Evolutionary conservation across 2,329 filamentous ascomycete genomes (phyloP).

Genomic region (Akanthomyces dipterigenus): DNA sequence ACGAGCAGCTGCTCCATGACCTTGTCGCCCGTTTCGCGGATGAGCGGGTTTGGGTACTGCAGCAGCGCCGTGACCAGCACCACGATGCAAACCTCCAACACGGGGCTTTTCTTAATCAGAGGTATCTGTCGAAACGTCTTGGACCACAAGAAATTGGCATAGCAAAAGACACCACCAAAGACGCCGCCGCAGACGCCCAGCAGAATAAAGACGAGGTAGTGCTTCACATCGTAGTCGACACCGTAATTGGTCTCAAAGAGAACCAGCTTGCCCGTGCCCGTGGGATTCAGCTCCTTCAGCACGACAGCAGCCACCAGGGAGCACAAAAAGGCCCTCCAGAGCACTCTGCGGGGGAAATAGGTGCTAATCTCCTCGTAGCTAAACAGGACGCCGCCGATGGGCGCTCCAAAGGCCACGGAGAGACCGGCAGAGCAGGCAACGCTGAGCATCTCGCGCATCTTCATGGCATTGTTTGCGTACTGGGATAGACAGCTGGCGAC

Average conservation of each 20-base stretch:
- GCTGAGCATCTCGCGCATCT: slow-evolving; percentile 87
- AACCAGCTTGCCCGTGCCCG: slow-evolving; percentile 90
- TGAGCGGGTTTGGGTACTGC: slow-evolving; percentile 94
- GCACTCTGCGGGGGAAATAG: slow-evolving; percentile 97
- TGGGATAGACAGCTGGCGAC: slow-evolving; percentile 69
- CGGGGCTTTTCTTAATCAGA: slow-evolving; percentile 55
- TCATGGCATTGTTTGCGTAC: slow-evolving; percentile 83
- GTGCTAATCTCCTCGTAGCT: slow-evolving; percentile 94
- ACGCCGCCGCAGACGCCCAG: slow-evolving; percentile 84
- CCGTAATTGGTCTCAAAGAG: slow-evolving; percentile 94
- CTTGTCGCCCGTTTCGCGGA: slow-evolving; percentile 86
- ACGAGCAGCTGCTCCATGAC: slow-evolving; percentile 87
- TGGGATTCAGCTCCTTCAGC: slow-evolving; percentile 87
- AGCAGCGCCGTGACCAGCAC: slow-evolving; percentile 77
- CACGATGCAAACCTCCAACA: slow-evolving; percentile 71
- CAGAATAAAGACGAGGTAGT: slow-evolving; percentile 78
- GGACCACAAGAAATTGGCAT: slow-evolving; percentile 85
- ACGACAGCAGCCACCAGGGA: slow-evolving; percentile 99
- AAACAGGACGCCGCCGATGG: slow-evolving; percentile 91
- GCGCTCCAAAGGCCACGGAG: slow-evolving; percentile 87
- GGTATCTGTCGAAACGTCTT: slow-evolving; percentile 60
- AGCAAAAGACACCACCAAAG: slow-evolving; percentile 92
- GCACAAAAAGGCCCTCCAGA: slow-evolving; percentile 99
- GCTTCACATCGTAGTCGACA: slow-evolving; percentile 87
- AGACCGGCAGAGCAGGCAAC: slow-evolving; percentile 89